Conservation (phyloP, 192 early-diverging fungal genomes). For the Backusella psychrophila region DNA sequence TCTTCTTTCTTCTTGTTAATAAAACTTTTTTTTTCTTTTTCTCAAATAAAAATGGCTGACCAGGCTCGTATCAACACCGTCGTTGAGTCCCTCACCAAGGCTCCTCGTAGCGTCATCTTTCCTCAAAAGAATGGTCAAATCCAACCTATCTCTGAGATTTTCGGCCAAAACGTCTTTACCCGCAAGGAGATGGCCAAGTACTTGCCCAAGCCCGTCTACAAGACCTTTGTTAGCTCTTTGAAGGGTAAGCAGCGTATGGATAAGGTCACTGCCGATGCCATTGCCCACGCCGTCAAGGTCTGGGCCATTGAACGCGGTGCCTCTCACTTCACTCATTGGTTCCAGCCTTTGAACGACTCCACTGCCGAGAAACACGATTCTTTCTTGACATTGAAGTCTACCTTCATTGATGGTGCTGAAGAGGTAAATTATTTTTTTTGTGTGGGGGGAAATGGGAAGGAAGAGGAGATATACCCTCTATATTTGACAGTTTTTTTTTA, state of each 20-base stretch:
- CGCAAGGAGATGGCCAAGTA: conserved; percentile 83
- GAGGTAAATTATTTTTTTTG: conserved; percentile 50
- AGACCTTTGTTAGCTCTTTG: conserved; percentile 88
- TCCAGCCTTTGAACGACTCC: conserved; percentile 98
- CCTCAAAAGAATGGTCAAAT: conserved; percentile 73
- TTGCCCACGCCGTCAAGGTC: conserved; percentile 94
- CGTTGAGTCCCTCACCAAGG: conserved; percentile 53
- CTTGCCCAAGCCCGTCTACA: conserved; percentile 94
- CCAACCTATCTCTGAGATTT: conserved; percentile 87
- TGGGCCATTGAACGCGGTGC: conserved; percentile 98
- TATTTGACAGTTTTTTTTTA: conserved; percentile 7
- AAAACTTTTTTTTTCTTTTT: background rate
- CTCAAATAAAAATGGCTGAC: conserved; percentile 29
- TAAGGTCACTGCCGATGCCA: conserved; percentile 93
- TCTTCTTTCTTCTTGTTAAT: background rate
- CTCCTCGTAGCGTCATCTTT: conserved; percentile 76
- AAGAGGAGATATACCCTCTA: conserved; percentile 1
- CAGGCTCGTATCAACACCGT: conserved; percentile 46
- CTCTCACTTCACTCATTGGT: conserved; percentile 99
- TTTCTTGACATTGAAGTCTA: conserved; percentile 87
- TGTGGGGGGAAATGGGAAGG: background rate
- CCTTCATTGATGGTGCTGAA: conserved; percentile 80
- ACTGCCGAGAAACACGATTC: conserved; percentile 99
- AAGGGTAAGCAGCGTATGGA: conserved; percentile 89
- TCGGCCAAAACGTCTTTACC: conserved; percentile 91